A percentile compares a stretch with the other conserved stretches of the same genome.
phyloP scores from a whole-genome alignment of 2,329 filamentous ascomycete genomes.

The Penicillium sp. region DNA sequence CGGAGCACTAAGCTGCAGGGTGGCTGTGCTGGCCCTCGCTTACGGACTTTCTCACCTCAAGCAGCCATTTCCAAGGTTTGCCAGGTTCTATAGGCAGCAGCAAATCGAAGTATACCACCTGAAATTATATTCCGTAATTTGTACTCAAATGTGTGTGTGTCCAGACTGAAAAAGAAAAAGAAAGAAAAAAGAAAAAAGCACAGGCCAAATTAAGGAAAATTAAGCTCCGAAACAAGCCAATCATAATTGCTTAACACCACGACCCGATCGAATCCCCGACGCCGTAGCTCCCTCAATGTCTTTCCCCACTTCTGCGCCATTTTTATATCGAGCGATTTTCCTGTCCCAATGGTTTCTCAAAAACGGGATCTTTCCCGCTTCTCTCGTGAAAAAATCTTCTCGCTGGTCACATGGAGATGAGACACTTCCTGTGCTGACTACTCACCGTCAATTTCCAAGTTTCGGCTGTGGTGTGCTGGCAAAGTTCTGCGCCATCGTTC shows the following conservation, averaged over 20 bases:
- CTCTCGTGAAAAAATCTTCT: background rate
- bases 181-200: background rate
- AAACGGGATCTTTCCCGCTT: background rate
- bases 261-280: background rate
- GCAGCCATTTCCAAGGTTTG: background rate
- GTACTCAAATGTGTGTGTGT: too few species aligned
- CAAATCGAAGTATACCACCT: background rate
- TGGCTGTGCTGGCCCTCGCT: background rate
- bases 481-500: background rate
- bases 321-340: conserved; percentile 29
- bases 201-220: conserved; percentile 17
- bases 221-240: conserved; percentile 16
- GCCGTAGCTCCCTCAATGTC: background rate
- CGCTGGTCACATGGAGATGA: background rate
- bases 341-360: conserved; percentile 19
- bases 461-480: too few species aligned
- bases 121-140: background rate
- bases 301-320: conserved; percentile 22
- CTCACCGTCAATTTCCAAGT: background rate
- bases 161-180: background rate
- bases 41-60: background rate
- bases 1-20: background rate
- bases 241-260: background rate
- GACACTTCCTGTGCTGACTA: background rate
- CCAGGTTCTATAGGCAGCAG: background rate